Base-by-base conservation (phyloP, 208 protist genomes). In the Wallacemonas sp. region DNA sequence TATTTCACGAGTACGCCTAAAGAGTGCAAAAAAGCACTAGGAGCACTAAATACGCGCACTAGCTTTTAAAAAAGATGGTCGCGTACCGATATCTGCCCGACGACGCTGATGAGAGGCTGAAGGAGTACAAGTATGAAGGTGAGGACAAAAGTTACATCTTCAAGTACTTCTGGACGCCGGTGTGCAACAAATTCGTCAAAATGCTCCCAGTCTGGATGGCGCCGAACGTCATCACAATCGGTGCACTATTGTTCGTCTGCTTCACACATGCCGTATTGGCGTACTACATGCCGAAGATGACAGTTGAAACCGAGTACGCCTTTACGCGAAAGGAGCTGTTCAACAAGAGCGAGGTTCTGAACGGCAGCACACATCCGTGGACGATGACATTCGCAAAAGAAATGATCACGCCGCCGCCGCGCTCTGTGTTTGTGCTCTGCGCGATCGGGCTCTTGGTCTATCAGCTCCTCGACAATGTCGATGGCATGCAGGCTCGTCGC, bases 401-500 rank as follows among this genome's bases (percentile, higher is more conserved):
- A 33, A 67, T 74, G 32, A 32, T 73, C 3, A 65, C 66, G 12
- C 68, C 70, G 14, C 73, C 85, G 32, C 88, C 94, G 2, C 41
- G 62, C 12, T 95, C 77, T 72, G 76, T 97, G 18, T 96, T 91
- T 70, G 50, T 88, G 2, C 44, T 89, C 7, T 74, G 81, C 10
- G 91, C 69, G 1, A 22, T 86, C 1, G 57, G 63, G 1, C 69
- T 97, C 1, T 77, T 96, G 12, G n/a, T 82, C 14, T 96, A 97
- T 57, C 78, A 94, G 78, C 79, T 96, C 14, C 82, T 98, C 25
- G 97, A 98, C 65, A 98, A 97, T 69, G 70, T 97, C 3, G 97
- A 98, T 70, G 97, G 97, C 10, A 82, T 97, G 48, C 97, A 98
- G 55, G 97, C 97, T 0, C 84, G 93, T 31, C 78, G 92, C 57